Percentiles rank a stretch among this genome's conserved stretches.
Conservation (phyloP, 768 basidiomycete species). For the Phlebiopsis flavidoalba region DNA sequence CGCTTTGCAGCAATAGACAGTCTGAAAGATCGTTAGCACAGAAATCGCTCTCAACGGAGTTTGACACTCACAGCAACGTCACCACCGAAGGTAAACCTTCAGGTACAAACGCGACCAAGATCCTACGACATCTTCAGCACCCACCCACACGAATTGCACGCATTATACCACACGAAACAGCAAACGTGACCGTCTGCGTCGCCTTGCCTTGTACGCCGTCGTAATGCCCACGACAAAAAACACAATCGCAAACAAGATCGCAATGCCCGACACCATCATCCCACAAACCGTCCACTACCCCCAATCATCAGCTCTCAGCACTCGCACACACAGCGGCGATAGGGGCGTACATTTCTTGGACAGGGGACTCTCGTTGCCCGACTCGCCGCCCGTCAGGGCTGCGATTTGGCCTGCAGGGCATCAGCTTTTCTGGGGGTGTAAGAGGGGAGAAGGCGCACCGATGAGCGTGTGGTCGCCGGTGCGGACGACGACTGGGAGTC, state of each 20-base stretch:
- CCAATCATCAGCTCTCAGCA: slow-evolving; percentile 2
- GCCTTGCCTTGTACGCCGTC: slow-evolving; percentile 59
- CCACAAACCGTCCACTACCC: slow-evolving; percentile 52
- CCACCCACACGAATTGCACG: background rate
- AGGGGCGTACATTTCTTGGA: slow-evolving; percentile 37
- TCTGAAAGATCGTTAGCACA: slow-evolving; percentile 9
- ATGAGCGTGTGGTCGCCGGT: slow-evolving; percentile 66
- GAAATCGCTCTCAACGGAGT: background rate
- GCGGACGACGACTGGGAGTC: slow-evolving; percentile 52
- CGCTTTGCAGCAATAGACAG: slow-evolving; percentile 67
- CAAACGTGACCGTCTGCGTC: slow-evolving; percentile 56
- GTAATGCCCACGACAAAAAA: slow-evolving; percentile 65
- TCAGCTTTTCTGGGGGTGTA: background rate
- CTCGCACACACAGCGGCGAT: background rate
- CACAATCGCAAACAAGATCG: slow-evolving; percentile 54
- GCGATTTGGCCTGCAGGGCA: slow-evolving; percentile 57
- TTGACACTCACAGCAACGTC: slow-evolving; percentile 40
- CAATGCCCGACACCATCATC: slow-evolving; percentile 56
- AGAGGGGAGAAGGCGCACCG: slow-evolving; percentile 29
- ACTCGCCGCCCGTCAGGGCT: slow-evolving; percentile 57
- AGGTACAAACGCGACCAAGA: slow-evolving; percentile 57
- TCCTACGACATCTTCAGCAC: slow-evolving; percentile 6
- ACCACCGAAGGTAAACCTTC: slow-evolving; percentile 66
- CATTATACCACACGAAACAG: slow-evolving; percentile 36
- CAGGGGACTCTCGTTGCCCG: slow-evolving; percentile 61